A percentile compares a stretch with the other conserved stretches of the same genome.
phyloP scores from a whole-genome alignment of 2,329 filamentous ascomycete genomes.

The Clarireedia paspali region DNA sequence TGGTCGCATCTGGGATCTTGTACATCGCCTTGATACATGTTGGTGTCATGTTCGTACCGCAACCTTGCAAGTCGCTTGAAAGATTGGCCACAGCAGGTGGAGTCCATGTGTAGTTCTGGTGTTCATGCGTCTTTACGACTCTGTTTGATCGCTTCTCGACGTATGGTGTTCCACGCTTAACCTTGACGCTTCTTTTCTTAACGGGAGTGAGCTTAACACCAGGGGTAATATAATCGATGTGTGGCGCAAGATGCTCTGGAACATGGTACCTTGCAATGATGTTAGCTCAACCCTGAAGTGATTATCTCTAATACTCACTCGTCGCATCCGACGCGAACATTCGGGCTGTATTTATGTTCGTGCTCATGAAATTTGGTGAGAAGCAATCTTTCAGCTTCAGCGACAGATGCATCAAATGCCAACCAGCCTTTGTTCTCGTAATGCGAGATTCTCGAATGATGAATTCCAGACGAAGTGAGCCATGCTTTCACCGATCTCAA shows the following conservation, averaged over 20 bases:
- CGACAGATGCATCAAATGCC: conserved; percentile 29
- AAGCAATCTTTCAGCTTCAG: conserved; percentile 30
- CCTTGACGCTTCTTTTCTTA: conserved; percentile 14
- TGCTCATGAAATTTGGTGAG: conserved; percentile 30
- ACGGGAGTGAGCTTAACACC: conserved; percentile 31
- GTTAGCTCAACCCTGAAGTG: background rate
- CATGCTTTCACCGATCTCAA: conserved; percentile 29
- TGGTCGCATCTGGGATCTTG: conserved; percentile 23
- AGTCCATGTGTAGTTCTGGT: background rate
- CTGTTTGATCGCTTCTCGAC: conserved; percentile 2
- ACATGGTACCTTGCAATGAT: conserved; percentile 31
- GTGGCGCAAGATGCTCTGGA: conserved; percentile 33
- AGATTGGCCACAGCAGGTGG: conserved; percentile 2
- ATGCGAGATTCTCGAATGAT: conserved; percentile 26
- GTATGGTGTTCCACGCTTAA: conserved; percentile 5
- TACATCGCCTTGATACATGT: conserved; percentile 27
- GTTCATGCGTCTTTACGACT: background rate
- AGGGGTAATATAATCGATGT: conserved; percentile 41
- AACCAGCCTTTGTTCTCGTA: conserved; percentile 30
- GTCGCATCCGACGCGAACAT: conserved; percentile 29
- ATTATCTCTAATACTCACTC: conserved; percentile 16
- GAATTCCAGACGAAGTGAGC: conserved; percentile 29
- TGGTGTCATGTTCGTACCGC: conserved; percentile 15
- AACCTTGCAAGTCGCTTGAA: conserved; percentile 10
- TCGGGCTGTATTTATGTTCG: conserved; percentile 23